phyloP scores from a whole-genome alignment of 345 rosid species.

The Salix viminalis region DNA sequence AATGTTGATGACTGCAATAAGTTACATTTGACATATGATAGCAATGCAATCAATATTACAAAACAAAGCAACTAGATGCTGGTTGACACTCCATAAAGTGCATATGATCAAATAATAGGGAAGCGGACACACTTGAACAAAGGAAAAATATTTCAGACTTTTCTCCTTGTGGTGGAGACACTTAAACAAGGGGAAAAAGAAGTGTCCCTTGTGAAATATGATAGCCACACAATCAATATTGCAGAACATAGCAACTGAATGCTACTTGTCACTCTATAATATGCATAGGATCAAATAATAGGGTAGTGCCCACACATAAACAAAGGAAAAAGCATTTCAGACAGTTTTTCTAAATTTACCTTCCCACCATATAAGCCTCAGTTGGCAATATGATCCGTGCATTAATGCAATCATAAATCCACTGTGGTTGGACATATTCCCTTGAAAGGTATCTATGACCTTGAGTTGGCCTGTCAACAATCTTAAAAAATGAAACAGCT shows the following conservation, averaged over 20 bases:
- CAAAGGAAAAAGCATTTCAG: neutral
- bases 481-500: constrained; percentile 41
- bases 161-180: neutral
- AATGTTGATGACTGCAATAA: neutral
- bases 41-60: neutral
- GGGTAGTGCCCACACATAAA: neutral
- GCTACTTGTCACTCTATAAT: neutral
- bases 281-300: neutral
- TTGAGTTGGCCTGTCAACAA: constrained; percentile 83
- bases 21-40: neutral
- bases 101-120: neutral
- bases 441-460: constrained; percentile 79
- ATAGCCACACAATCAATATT: neutral
- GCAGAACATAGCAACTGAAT: neutral
- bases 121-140: neutral
- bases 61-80: neutral
- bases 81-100: neutral
- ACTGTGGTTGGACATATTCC: constrained; percentile 90
- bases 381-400: constrained; percentile 70
- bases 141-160: neutral
- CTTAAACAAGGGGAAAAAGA: neutral
- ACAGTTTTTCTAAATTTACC: neutral
- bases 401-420: constrained; percentile 83
- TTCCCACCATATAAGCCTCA: constrained; percentile 30
- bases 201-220: neutral